Conservation (phyloP, 345 rosid genomes). For the Citrus unshiu region DNA sequence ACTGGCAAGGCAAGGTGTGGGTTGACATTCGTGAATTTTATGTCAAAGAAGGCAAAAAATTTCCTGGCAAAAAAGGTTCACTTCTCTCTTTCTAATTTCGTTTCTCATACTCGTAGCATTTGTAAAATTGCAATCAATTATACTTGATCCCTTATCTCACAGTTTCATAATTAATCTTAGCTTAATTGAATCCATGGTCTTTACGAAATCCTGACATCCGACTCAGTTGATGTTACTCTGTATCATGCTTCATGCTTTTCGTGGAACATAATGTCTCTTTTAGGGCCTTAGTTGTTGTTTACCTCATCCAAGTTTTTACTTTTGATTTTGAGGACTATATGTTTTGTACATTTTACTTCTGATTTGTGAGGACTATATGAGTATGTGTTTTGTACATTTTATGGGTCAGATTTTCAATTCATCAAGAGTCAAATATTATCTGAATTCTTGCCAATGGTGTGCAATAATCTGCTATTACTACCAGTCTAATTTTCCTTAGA, state of each 20-base stretch:
- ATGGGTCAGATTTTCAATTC: neutral
- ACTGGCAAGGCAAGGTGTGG: constrained; percentile 74
- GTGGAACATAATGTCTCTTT: neutral
- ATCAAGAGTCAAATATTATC: neutral
- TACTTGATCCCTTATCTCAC: neutral
- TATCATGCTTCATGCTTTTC: neutral
- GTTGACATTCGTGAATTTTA: constrained; percentile 94
- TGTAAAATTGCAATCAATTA: neutral
- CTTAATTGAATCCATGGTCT: neutral
- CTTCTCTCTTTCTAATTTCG: neutral
- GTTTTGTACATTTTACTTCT: too few relatives aligned
- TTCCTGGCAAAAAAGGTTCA: constrained; percentile 84
- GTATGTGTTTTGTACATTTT: neutral
- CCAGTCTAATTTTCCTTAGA: neutral
- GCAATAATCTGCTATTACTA: too few relatives aligned
- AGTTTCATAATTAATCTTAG: neutral
- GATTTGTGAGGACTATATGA: neutral
- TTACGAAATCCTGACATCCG: neutral
- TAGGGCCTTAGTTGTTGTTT: neutral
- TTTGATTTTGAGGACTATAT: neutral
- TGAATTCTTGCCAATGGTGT: neutral
- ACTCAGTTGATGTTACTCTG: neutral
- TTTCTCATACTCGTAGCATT: neutral
- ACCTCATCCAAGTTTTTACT: neutral
- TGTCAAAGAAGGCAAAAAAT: constrained; percentile 70